Evolutionary conservation across 331 rosid genomes (phyloP), one percentile per base, ranked within the genome.

Genomic region (Rosa hybrid): DNA sequence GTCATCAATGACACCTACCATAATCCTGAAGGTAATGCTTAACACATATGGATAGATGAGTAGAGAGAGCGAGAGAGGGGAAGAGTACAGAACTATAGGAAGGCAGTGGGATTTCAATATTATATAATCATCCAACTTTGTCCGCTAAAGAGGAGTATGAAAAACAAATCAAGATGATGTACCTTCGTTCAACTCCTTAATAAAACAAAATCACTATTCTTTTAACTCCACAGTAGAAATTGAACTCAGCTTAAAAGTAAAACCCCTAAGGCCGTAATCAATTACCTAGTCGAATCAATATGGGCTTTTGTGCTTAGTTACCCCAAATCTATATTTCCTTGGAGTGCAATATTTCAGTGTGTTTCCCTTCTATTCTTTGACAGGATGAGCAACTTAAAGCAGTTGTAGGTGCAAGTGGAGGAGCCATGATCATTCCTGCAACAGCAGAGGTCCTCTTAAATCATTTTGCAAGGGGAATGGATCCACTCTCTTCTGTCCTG

Each of bases 381-480:
- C 82, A 92, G 98, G 81, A 90, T 74, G 88, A 84, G 56, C 82
- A 86, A 54, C 80, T 94, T 80, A 89, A 88, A 80, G 97, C 89
- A 17, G 98, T 85, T 51, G 84, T 84, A 7, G 97, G 98, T 73
- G 98, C 97, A 74, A 94, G 97, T 80, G 92, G 97, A 48, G 98
- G 98, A 82, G 64, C 17, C 56, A 65, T 57, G 81, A 92, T 94
- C 78, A 88, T 94, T 84, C 87, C 86, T 18, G 97, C 84, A 71
- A 90, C 90, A 77, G 78, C 90, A 59, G 90, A 91, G 82, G 90
- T 94, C 74, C 75, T 94, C 79, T 71, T 94, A 82, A 92, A 92
- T 89, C 89, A 94, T 85, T 92, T 94, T 79, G 87, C 86, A 69
- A 90, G 78, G 84, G 89, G 90, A 90, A 63, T 90, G 94, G 89